Conservation (phyloP, 2,329 filamentous ascomycete genomes). For the Xylaria sp. region DNA sequence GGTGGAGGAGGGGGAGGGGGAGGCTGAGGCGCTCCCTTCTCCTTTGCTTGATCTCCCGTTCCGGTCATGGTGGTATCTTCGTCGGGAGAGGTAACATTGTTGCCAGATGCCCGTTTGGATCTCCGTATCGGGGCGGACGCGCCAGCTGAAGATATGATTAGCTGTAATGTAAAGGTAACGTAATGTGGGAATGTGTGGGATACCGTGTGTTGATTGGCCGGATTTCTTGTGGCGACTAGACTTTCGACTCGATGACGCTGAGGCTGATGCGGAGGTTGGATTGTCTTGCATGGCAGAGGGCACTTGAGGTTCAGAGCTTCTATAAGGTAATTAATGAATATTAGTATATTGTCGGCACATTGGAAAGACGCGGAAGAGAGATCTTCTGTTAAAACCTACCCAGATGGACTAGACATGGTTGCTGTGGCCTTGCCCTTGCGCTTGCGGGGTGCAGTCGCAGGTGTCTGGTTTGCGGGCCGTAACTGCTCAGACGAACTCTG, state of each 20-base stretch:
- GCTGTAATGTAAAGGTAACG: background rate
- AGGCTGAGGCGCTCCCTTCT: slow-evolving; percentile 51
- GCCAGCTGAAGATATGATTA: slow-evolving; percentile 42
- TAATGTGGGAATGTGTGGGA: slow-evolving; percentile 24
- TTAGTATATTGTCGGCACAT: slow-evolving; percentile 44
- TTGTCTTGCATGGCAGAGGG: slow-evolving; percentile 71
- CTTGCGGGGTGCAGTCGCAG: slow-evolving; percentile 57
- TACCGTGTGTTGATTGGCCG: slow-evolving; percentile 59
- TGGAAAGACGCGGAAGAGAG: slow-evolving; percentile 20
- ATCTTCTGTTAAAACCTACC: slow-evolving; percentile 61
- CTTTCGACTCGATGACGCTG: slow-evolving; percentile 75
- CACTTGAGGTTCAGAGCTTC: slow-evolving; percentile 68
- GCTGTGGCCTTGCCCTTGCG: slow-evolving; percentile 70
- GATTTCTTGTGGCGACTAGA: slow-evolving; percentile 77
- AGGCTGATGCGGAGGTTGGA: slow-evolving; percentile 60
- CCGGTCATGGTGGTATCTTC: slow-evolving; percentile 79
- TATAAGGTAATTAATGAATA: slow-evolving; percentile 35
- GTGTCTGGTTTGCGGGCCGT: slow-evolving; percentile 49
- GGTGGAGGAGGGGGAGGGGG: slow-evolving; percentile 57
- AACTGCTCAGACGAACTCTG: slow-evolving; percentile 46
- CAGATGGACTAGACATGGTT: slow-evolving; percentile 76
- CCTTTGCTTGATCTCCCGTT: slow-evolving; percentile 66
- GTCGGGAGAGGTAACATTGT: slow-evolving; percentile 59
- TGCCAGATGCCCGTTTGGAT: slow-evolving; percentile 64
- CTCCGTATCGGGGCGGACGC: slow-evolving; percentile 57